Percentiles rank a stretch among this genome's conserved stretches.
phyloP scores from a whole-genome alignment of 2,329 filamentous ascomycete genomes.

The Colletotrichum sp. region DNA sequence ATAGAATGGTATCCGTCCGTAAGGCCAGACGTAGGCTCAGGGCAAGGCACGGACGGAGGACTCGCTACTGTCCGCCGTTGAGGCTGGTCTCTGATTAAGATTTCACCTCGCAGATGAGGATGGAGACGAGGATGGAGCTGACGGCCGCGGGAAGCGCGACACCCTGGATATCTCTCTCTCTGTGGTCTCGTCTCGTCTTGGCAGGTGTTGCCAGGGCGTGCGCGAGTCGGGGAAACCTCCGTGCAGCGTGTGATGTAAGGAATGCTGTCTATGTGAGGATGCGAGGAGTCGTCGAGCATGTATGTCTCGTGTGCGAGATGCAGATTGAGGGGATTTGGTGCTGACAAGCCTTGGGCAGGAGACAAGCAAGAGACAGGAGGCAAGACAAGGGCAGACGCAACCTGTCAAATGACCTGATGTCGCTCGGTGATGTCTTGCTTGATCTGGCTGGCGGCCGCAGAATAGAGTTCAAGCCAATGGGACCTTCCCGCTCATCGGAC shows the following conservation, averaged over 20 bases:
- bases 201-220: not conserved
- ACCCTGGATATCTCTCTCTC: not conserved
- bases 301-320: not conserved
- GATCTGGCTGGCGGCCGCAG: slow-evolving; percentile 4
- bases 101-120: not conserved
- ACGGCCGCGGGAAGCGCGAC: not conserved
- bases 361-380: not conserved
- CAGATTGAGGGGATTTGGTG: not conserved
- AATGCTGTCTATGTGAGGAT: not conserved
- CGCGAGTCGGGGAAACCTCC: not conserved
- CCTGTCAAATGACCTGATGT: slow-evolving; percentile 18
- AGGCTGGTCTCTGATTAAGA: not conserved
- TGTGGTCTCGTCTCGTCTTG: not conserved
- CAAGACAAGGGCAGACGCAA: slow-evolving; percentile 6
- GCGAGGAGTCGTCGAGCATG: not conserved
- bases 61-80: not conserved
- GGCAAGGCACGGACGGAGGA: not conserved
- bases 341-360: not conserved
- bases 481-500: slow-evolving; percentile 11
- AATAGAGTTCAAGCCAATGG: slow-evolving; percentile 19
- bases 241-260: not conserved
- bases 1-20: not conserved
- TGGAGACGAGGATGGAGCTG: not conserved
- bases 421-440: slow-evolving; percentile 7
- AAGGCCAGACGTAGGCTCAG: not conserved